These are phyloP conservation scores for Antitrichia curtipendula DNA, from an alignment of 225 moss, liverwort and hornwort genomes.

Conservation along the genomic window DNA sequence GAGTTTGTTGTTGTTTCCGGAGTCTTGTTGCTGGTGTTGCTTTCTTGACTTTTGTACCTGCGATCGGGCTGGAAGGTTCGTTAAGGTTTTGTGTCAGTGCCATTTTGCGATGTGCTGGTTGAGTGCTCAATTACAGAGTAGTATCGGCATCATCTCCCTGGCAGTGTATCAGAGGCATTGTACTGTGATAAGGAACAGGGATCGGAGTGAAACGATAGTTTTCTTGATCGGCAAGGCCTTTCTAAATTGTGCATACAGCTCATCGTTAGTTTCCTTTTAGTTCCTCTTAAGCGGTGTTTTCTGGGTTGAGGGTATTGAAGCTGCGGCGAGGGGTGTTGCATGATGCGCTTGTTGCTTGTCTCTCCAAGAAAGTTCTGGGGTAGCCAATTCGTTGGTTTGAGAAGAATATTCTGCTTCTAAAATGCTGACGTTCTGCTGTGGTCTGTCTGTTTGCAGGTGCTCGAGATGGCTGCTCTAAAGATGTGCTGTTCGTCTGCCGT, in stretches of 20 bases:
- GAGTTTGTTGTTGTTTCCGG: not conserved
- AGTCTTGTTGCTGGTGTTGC: not conserved
- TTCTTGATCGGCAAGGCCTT: not conserved
- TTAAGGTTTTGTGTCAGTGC: not conserved
- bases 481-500: conserved; percentile 8
- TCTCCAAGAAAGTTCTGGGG: not conserved
- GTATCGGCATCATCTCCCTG: not conserved
- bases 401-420: not conserved
- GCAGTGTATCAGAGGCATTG: not conserved
- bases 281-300: not conserved
- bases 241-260: not conserved
- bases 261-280: not conserved
- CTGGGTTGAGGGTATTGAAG: not conserved
- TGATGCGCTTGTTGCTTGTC: not conserved
- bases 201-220: not conserved
- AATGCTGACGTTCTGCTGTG: not conserved
- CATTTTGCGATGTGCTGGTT: not conserved
- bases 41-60: not conserved
- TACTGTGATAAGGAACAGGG: not conserved
- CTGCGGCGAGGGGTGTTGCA: not conserved
- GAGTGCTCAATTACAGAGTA: not conserved
- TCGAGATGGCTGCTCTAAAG: conserved; percentile 22
- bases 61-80: not conserved
- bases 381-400: not conserved
- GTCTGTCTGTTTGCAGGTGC: not conserved